A percentile compares a stretch with the other conserved stretches of the same genome.
These are phyloP conservation scores for Silybum marianum DNA, from an alignment of 129 eudicot genomes.

Conservation along the genomic window DNA sequence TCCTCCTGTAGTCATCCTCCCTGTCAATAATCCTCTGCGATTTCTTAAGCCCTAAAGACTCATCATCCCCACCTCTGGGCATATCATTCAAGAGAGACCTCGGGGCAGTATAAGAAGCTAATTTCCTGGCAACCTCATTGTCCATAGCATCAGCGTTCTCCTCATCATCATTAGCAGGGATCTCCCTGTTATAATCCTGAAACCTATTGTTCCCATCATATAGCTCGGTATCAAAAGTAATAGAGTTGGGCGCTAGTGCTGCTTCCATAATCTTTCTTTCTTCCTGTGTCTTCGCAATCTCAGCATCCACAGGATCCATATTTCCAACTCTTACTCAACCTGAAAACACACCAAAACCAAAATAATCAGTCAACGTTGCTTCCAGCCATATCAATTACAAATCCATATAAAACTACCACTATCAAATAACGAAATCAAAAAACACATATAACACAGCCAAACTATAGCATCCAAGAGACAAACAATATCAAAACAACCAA, in stretches of 20 bases:
- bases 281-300: conserved; percentile 79
- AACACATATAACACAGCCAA: not conserved
- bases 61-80: conserved; percentile 61
- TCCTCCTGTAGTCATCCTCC: conserved; percentile 84
- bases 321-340: conserved; percentile 23
- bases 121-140: conserved; percentile 65
- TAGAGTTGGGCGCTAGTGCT: conserved; percentile 60
- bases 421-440: not conserved
- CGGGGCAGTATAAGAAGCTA: conserved; percentile 86
- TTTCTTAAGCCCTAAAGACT: conserved; percentile 50
- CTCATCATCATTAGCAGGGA: conserved; percentile 80
- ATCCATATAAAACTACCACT: not conserved
- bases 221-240: conserved; percentile 78
- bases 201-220: conserved; percentile 56
- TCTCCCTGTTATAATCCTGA: conserved; percentile 70
- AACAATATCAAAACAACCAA: not conserved
- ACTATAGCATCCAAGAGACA: not conserved
- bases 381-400: not conserved
- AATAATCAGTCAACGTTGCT: conserved; percentile 5
- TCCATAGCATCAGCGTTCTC: conserved; percentile 63
- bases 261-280: conserved; percentile 93
- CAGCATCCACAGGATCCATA: conserved; percentile 54
- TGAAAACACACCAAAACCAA: conserved; percentile 18
- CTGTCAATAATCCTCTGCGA: conserved; percentile 65
- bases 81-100: conserved; percentile 62